Evolutionary conservation across 2,329 filamentous ascomycete species (phyloP), one percentile per base, ranked within the genome.

Genomic region (Botrytis fabae): DNA sequence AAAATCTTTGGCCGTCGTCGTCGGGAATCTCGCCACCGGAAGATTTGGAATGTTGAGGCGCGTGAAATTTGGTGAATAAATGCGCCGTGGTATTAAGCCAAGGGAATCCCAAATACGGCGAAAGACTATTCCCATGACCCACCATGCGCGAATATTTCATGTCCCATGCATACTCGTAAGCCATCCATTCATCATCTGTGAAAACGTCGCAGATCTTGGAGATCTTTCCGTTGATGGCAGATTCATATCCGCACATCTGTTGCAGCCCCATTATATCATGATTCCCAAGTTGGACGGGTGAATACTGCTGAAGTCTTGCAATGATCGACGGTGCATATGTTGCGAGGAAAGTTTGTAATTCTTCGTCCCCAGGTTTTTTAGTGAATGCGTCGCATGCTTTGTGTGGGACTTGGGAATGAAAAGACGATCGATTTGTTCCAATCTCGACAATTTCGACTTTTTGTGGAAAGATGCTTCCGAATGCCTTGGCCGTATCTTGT

Each of bases 201-300:
- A 91, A 91, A 0, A 88, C 83, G 70, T 87, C 85, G 81, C 89
- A 91, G 80, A 91, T 91, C 0, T 86, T 85, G 0, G 89, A 91
- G 51, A 84, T 85, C 63, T 84, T 86, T 2, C 89, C 89, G 0
- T 85, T 85, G 74, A 91, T 90, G 28, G 91, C 89, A 44, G 70
- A 72, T 40, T 72, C 70, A 25, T 72, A 72, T 6, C 70, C 70
- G 38, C 89, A 91, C 5, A 91, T 81, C 81, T 90, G 85, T 82
- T 91, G 89, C 86, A 91, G 89, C 51, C 86, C 90, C 70, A 90
- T 87, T 22, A 92, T 84, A 76, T 92, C 90, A 66, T 85, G 83
- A 35, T 85, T 81, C 0, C 88, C 91, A 81, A 92, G 91, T 81
- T 91, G 89, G 81, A 92, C 0, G 85, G 86, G 3, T 84, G 88